Evolutionary conservation across 2,329 filamentous ascomycete species (phyloP).

Genomic region (Ascochyta rabiei): DNA sequence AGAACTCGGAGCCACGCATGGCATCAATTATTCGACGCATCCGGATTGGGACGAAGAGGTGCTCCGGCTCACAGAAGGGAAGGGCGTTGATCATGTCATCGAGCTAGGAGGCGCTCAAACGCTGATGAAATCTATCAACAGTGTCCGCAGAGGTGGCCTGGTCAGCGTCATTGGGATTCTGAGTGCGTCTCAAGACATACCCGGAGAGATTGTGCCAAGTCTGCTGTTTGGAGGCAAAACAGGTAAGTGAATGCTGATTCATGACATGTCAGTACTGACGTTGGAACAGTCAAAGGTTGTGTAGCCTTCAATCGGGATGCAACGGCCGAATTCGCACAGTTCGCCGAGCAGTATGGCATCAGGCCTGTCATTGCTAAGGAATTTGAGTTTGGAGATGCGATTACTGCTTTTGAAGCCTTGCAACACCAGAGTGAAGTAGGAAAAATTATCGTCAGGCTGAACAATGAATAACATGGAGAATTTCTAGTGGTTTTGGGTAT

Average conservation of each 20-base stretch:
- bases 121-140: constrained; percentile 54
- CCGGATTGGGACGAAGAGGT: constrained; percentile 63
- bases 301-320: constrained; percentile 23
- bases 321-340: constrained; percentile 25
- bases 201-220: constrained; percentile 18
- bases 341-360: constrained; percentile 25
- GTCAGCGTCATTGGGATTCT: constrained; percentile 56
- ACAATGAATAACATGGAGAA: background rate
- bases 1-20: constrained; percentile 49
- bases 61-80: constrained; percentile 49
- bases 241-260: constrained; percentile 8
- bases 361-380: constrained; percentile 28
- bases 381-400: constrained; percentile 23
- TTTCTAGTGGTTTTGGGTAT: background rate
- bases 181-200: constrained; percentile 11
- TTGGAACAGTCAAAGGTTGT: constrained; percentile 27
- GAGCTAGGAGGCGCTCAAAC: constrained; percentile 53
- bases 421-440: constrained; percentile 26
- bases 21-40: constrained; percentile 64
- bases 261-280: background rate
- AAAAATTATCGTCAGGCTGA: constrained; percentile 31
- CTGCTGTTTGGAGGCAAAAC: constrained; percentile 27
- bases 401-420: constrained; percentile 27
- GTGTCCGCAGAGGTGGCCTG: constrained; percentile 53
- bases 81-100: constrained; percentile 55